Evolutionary conservation across 2,329 filamentous ascomycete genomes (phyloP), one percentile per base, ranked within the genome.

Genomic region (Nectriaceae sp.): DNA sequence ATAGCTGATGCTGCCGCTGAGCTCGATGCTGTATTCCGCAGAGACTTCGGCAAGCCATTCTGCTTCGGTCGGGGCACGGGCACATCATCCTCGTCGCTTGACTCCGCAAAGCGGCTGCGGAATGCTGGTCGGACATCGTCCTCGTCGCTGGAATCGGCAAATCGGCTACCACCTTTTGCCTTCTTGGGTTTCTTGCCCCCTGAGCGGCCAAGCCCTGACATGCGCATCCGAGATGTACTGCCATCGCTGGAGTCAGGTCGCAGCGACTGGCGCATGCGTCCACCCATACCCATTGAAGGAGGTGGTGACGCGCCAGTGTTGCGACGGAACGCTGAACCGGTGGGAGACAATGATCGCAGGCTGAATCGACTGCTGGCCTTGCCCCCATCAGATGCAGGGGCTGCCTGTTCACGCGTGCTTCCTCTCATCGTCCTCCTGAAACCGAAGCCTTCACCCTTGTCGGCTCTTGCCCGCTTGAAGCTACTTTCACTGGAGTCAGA

Each of bases 401-500:
- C 40, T 11, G 52, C 48, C 18, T 56, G 42, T 11, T 66, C 63
- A 5, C 52, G 59, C 36, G 53, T 26, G 36, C 55, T 60, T 21
- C 59, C 54, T 50, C 91, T 80, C 88, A 96, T 89, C 2, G 88
- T 90, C 43, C 76, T 79, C 48, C 85, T 85, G 75, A 96, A 89
- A 1, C 74, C 78, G 44, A 83, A 79, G 1, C 76, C 76, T 37
- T 75, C 69, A 35, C 70, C 69, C 5, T 67, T 64, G 43, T 72
- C 65, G 31, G 78, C 71, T 52, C 80, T 79, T 37, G 75, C 70
- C 21, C 89, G 85, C 62, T 82, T 87, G 73, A 96, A 96, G 65
- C 90, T 96, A 70, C 89, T 96, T 38, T 89, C 85, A 60, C 87
- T 90, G 21, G 80, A 85, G 56, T 84, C 83, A 1, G 85, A 88